Conservation (phyloP, 352 stramenopile genomes). For the Globisporangium megalacanthum region DNA sequence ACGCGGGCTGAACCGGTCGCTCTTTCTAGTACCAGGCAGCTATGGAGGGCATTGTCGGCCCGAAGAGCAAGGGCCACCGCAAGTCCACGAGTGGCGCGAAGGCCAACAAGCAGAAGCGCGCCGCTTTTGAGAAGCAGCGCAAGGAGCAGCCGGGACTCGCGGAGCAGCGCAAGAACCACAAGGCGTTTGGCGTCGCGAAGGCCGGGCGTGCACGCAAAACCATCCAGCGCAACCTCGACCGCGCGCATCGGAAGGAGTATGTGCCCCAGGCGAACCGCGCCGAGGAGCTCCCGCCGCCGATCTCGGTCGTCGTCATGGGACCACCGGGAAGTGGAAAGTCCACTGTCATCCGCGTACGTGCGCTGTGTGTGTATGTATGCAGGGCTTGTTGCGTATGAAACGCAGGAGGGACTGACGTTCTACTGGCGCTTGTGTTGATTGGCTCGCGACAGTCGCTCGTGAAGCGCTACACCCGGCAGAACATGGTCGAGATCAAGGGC, state of each 20-base stretch:
- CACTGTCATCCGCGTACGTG: constrained; percentile 92
- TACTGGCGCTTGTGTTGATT: background rate
- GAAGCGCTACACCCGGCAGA: constrained; percentile 99
- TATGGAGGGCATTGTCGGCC: constrained; percentile 25
- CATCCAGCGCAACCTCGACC: constrained; percentile 98
- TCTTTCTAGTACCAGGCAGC: background rate
- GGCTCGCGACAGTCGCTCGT: constrained; percentile 85
- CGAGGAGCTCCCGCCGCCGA: constrained; percentile 88
- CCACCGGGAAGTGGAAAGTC: constrained; percentile 96
- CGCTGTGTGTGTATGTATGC: background rate
- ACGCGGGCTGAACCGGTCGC: background rate
- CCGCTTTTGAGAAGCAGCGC: constrained; percentile 83
- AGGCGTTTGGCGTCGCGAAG: constrained; percentile 97
- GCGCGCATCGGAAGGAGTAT: constrained; percentile 97
- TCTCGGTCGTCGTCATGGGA: constrained; percentile 98
- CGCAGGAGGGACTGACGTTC: constrained; percentile 2
- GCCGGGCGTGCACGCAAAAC: constrained; percentile 92
- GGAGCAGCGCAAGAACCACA: constrained; percentile 94
- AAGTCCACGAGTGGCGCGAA: constrained; percentile 88
- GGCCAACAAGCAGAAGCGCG: constrained; percentile 94
- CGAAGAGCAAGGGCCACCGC: constrained; percentile 62
- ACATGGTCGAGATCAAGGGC: constrained; percentile 95
- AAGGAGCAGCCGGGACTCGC: constrained; percentile 73
- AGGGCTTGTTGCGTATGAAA: background rate
- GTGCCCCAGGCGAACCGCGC: constrained; percentile 84